Conservation (phyloP, 768 basidiomycete genomes). For the Cytidiella melzeri region DNA sequence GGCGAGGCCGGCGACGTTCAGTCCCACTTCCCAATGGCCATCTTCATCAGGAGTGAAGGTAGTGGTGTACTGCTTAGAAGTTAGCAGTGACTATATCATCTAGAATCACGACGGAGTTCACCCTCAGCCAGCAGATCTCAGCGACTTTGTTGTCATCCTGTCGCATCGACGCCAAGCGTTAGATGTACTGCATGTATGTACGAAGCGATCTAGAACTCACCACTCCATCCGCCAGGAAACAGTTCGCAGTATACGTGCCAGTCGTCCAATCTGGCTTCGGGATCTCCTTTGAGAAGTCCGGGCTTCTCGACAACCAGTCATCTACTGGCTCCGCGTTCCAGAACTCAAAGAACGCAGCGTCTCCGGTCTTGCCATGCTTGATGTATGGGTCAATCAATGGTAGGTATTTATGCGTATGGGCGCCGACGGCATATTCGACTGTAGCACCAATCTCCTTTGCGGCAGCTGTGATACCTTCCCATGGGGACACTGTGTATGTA, state of each 20-base stretch:
- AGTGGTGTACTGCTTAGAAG: conserved; percentile 29
- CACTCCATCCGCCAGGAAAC: conserved; percentile 37
- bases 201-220: conserved; percentile 22
- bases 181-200: neutral
- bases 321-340: conserved; percentile 39
- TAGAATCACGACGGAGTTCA: conserved; percentile 21
- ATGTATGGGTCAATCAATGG: conserved; percentile 46
- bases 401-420: conserved; percentile 40
- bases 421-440: conserved; percentile 41
- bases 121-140: conserved; percentile 33
- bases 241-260: conserved; percentile 29
- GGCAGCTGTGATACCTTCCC: conserved; percentile 44
- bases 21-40: conserved; percentile 45
- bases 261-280: conserved; percentile 32
- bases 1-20: conserved; percentile 37
- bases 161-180: neutral
- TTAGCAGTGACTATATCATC: neutral
- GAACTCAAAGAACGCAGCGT: conserved; percentile 37
- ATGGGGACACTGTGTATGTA: conserved; percentile 50
- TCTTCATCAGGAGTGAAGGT: conserved; percentile 46
- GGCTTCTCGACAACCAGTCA: conserved; percentile 27
- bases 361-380: conserved; percentile 25
- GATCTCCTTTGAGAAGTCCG: conserved; percentile 23
- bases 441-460: conserved; percentile 39
- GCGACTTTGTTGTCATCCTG: conserved; percentile 39